Conservation (phyloP, 2,329 filamentous ascomycete species). For the Arthrobotrys entomopaga region DNA sequence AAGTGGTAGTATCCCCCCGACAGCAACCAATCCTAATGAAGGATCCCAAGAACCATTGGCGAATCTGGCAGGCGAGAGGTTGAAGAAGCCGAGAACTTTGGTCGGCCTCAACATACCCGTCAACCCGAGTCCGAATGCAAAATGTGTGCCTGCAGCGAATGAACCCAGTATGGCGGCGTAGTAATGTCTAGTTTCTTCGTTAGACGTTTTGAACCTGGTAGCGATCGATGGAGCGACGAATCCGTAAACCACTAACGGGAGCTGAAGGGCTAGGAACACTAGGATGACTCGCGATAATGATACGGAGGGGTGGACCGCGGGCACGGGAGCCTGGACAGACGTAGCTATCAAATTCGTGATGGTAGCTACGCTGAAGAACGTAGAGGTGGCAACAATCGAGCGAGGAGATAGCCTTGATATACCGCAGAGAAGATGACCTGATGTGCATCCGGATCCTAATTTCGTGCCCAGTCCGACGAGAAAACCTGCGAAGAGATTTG, state of each 20-base stretch:
- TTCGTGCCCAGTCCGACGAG: constrained; percentile 53
- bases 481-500: background rate
- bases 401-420: constrained; percentile 66
- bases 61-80: constrained; percentile 62
- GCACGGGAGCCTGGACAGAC: background rate
- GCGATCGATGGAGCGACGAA: background rate
- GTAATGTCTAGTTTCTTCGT: background rate
- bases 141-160: constrained; percentile 66
- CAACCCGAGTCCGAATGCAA: constrained; percentile 67
- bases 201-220: background rate
- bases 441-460: constrained; percentile 67
- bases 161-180: constrained; percentile 61
- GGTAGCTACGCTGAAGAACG: constrained; percentile 62
- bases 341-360: background rate
- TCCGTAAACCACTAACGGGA: background rate
- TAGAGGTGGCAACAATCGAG: constrained; percentile 65
- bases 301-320: background rate
- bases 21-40: constrained; percentile 65
- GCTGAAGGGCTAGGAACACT: background rate
- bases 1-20: constrained; percentile 65
- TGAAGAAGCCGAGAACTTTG: constrained; percentile 67
- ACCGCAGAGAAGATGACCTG: constrained; percentile 69
- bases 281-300: background rate
- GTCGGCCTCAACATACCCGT: constrained; percentile 66
- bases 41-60: constrained; percentile 63